Base-by-base conservation (phyloP, 805 yeast genomes). In the Trichomonascus vanleenenianus region DNA sequence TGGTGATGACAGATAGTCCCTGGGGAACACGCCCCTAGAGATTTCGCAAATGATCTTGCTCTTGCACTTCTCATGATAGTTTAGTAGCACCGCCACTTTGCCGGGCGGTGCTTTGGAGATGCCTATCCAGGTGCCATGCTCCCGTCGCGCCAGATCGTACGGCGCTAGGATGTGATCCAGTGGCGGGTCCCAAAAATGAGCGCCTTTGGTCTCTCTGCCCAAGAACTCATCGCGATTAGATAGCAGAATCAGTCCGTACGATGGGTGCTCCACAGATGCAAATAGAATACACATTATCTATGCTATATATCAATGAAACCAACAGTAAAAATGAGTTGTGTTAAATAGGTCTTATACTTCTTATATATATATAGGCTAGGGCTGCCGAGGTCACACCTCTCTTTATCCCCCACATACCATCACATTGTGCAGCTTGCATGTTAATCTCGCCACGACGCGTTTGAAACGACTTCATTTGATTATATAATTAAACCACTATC, bases 121-220 rank as follows among this genome's bases (percentile, higher is more conserved):
- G 0, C 95, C 97, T 1, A 86, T 76, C 98, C 98, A 93, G 0
- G 97, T 85, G 1, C 98, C 97, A 51, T 78, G 85, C 45, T 79
- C 88, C 1, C 70, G 64, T 31, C 88, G 63, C 0, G 81, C 86
- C 55, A 84, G 61, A 60, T 91, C 97, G 33, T 72, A 64, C 0
- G 97, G 97, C 6, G 83, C 74, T 9, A 86, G 59, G 1, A 83
- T 64, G 9, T 57, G 61, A 42, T 67, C 63, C 18, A 43, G 40
- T n/a, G 51, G 51, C 14, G 44, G 42, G 20, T 51, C 48, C 70
- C 72, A 64, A 50, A 69, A 52, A 43, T 59, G 56, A 33, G 91
- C 81, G n/a, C 61, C 58, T 44, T 74, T 71, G 0, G 97, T 91
- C 2, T 81, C 79, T 42, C 98, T 66, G 38, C 70, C 74, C 58